These are phyloP conservation scores for Coemansia nantahalensis DNA, from an alignment of 192 early-diverging fungal species.

Conservation along the genomic window DNA sequence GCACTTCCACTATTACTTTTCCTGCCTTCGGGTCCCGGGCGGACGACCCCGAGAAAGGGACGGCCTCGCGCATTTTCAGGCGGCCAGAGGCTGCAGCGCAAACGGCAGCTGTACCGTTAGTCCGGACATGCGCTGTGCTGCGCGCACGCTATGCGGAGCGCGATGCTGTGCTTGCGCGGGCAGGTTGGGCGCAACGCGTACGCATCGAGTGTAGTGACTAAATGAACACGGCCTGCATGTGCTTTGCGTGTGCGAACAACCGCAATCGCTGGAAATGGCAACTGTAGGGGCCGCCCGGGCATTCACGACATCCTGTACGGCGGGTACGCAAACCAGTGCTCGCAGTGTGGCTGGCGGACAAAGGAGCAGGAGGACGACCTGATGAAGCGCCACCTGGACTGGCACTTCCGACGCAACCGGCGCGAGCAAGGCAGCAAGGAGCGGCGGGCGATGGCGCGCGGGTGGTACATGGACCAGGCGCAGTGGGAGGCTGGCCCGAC, in stretches of 20 bases:
- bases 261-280: too few relatives aligned
- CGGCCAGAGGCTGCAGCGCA: too few relatives aligned
- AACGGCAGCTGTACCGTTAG: too few relatives aligned
- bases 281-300: slow-evolving; percentile 56
- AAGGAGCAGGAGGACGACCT: slow-evolving; percentile 63
- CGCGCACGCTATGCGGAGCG: too few relatives aligned
- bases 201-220: slow-evolving; percentile 4
- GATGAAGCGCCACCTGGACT: slow-evolving; percentile 87
- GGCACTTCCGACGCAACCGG: slow-evolving; percentile 95
- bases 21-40: too few relatives aligned
- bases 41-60: too few relatives aligned
- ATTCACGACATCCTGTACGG: slow-evolving; percentile 69
- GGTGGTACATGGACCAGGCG: slow-evolving; percentile 78
- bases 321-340: slow-evolving; percentile 73
- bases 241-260: not conserved
- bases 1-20: too few relatives aligned
- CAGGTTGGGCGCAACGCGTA: too few relatives aligned
- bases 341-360: slow-evolving; percentile 90
- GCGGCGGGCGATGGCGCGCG: slow-evolving; percentile 79
- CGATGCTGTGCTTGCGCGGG: too few relatives aligned
- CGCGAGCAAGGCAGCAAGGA: slow-evolving; percentile 73
- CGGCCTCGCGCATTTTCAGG: too few relatives aligned
- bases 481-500: slow-evolving; percentile 38
- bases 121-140: too few relatives aligned
- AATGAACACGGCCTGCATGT: not conserved